These are phyloP conservation scores for Nannizzia gypsea DNA, from an alignment of 2,329 filamentous ascomycete species.

Conservation along the genomic window DNA sequence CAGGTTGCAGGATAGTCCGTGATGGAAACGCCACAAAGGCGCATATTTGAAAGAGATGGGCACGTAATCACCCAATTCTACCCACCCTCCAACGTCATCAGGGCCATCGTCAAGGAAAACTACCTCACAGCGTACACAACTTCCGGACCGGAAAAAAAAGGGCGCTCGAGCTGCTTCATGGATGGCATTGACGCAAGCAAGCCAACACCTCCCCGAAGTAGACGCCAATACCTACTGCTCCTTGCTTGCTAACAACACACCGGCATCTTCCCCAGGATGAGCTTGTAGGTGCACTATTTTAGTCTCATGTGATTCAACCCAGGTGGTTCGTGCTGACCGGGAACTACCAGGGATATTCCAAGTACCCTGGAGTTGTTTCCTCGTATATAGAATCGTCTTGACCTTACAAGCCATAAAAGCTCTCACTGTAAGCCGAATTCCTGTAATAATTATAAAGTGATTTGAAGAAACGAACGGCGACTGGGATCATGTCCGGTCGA, in stretches of 20 bases:
- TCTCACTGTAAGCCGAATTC: not conserved
- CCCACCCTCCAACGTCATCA: not conserved
- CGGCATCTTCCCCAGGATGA: not conserved
- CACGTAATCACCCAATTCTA: not conserved
- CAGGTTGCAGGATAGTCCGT: not conserved
- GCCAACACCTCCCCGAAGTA: not conserved
- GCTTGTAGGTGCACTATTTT: not conserved
- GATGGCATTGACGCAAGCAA: not conserved
- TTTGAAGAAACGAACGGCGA: not conserved
- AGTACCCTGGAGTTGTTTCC: not conserved
- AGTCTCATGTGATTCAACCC: conserved; percentile 2
- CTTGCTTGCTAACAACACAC: not conserved
- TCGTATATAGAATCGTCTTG: not conserved
- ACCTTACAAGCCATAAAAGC: not conserved
- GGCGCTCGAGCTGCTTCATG: not conserved
- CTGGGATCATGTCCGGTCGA: not conserved
- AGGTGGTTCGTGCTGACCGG: conserved; percentile 2
- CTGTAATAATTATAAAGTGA: too few relatives aligned
- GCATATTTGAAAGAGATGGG: not conserved
- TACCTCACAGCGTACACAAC: not conserved
- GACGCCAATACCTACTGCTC: not conserved
- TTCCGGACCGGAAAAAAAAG: not conserved
- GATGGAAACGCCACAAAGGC: not conserved
- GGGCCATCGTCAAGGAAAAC: not conserved
- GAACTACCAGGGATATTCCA: not conserved